Conservation (phyloP, 768 basidiomycete species). For the Leccinum olivaceopallidum region DNA sequence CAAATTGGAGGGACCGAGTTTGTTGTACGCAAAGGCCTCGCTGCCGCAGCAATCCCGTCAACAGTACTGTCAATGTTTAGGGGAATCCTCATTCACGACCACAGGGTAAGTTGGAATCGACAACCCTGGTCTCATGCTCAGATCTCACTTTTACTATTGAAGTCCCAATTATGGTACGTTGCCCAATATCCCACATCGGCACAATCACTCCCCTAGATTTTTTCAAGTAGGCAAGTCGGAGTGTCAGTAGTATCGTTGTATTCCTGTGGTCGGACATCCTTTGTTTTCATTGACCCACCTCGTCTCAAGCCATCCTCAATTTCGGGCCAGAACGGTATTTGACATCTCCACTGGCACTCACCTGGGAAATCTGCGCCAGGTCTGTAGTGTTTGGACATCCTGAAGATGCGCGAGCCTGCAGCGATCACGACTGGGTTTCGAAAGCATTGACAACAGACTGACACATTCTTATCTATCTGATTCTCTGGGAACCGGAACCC, state of each 20-base stretch:
- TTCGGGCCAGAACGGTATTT: background rate
- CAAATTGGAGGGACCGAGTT: background rate
- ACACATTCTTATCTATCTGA: background rate
- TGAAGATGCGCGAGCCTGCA: background rate
- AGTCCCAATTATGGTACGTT: background rate
- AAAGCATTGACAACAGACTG: background rate
- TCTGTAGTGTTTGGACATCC: background rate
- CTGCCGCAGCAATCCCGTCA: background rate
- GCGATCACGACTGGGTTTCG: background rate
- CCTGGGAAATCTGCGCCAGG: background rate
- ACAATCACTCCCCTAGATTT: background rate
- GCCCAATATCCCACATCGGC: background rate
- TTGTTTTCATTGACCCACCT: background rate
- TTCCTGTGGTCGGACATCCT: background rate
- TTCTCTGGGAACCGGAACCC: background rate
- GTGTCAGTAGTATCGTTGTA: background rate
- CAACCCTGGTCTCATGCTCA: background rate
- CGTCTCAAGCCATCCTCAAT: background rate
- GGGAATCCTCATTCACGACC: background rate
- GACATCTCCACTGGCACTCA: background rate
- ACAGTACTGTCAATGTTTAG: background rate
- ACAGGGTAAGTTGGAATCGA: background rate
- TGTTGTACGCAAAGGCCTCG: background rate
- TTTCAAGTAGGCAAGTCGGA: background rate
- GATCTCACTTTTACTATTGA: background rate